Conservation (phyloP, 1,139 yeast species). For the Hanseniaspora sp. region DNA sequence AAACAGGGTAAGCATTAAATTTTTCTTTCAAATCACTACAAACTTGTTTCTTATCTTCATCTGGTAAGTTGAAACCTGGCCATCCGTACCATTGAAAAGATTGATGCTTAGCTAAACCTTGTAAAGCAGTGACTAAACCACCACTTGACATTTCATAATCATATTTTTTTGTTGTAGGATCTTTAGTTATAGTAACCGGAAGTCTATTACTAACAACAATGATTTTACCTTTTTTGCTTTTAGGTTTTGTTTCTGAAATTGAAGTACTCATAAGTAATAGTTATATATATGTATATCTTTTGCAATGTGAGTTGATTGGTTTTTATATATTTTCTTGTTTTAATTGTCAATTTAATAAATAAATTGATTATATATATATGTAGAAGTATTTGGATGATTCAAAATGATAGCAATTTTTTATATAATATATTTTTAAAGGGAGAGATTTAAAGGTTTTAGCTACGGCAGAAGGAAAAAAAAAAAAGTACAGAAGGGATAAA, state of each 20-base stretch:
- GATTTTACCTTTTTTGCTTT: slow-evolving; percentile 49
- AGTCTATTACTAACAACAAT: slow-evolving; percentile 88
- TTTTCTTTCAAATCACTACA: slow-evolving; percentile 58
- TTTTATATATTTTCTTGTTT: background rate
- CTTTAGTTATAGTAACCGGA: slow-evolving; percentile 78
- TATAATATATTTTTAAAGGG: background rate
- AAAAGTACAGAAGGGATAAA: background rate
- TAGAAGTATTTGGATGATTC: too few species aligned
- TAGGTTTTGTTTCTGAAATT: background rate
- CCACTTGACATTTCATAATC: slow-evolving; percentile 88
- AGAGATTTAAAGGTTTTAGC: background rate
- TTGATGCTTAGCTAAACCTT: slow-evolving; percentile 74
- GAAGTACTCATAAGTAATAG: background rate
- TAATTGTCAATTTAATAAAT: background rate
- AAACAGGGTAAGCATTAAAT: slow-evolving; percentile 86
- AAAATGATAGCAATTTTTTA: background rate
- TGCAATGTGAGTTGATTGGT: background rate
- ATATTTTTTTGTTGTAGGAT: slow-evolving; percentile 47
- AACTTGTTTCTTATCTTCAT: slow-evolving; percentile 57
- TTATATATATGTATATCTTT: background rate
- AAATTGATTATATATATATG: background rate
- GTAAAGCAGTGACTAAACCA: slow-evolving; percentile 90
- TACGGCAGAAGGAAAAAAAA: background rate
- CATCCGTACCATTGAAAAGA: slow-evolving; percentile 97
- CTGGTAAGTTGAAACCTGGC: slow-evolving; percentile 89